Base-by-base conservation (phyloP, 345 rosid genomes). In the Trapa incisa region DNA sequence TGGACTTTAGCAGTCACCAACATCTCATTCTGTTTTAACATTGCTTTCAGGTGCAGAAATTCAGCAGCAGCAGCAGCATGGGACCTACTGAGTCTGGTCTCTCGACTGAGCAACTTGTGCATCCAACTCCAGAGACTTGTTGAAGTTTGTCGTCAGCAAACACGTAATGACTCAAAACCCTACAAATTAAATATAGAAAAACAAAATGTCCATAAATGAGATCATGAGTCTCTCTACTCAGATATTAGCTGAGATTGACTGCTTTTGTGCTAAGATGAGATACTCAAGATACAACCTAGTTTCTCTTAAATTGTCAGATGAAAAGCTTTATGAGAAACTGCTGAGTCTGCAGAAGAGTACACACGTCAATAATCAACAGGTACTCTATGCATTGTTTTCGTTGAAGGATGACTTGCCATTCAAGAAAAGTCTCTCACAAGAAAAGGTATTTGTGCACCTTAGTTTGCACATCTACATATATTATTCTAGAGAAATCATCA, bases 331-430 rank as follows among this genome's bases (percentile, higher is more conserved):
- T 54, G 80, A 82, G 86, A 83, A 75, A 80, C 83, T 92, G 70
- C 5, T 63, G 69, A 71, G 65, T 72, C 72, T 80, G 71, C 78
- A 75, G 68, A 74, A 72, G 61, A 75, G 72, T 70, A 68, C 76
- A 53, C 85, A 73, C 57, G 33, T 43, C 35, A 89, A 87, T 78
- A 92, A 92, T 76, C 85, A 89, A 79, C 88, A 83, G 70, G 73
- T 86, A 38, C 91, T 92, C 47, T 66, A 48, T 39, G 58, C 80
- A 62, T 72, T 88, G 36, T 83, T 89, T 67, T 77, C 89, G 35
- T 70, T 73, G 13, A 81, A 78, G 72, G 80, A 86, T 81, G 78
- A 80, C 69, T 71, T 86, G 13, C 91, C 83, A 14, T 88, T 92
- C 60, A 88, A 83, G 79, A 66, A 85, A 68, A 80, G 79, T 67